Conservation (phyloP, 495 filamentous ascomycete species). For the Penicillium manginii region DNA sequence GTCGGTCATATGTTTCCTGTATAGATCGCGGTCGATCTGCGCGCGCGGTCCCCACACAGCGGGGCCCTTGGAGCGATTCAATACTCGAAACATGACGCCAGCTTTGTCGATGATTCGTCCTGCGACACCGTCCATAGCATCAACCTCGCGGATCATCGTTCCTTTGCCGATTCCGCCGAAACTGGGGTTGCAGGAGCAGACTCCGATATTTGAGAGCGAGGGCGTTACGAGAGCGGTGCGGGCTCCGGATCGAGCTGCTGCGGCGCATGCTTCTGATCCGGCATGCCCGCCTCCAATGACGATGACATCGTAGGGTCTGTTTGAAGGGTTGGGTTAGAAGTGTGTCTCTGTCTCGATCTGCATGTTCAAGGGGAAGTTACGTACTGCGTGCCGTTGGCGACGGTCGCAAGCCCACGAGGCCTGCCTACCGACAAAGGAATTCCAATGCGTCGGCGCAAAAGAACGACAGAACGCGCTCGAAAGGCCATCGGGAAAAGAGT, state of each 20-base stretch:
- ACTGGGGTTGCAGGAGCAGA: slow-evolving; percentile 96
- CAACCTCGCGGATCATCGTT: slow-evolving; percentile 92
- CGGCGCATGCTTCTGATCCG: slow-evolving; percentile 92
- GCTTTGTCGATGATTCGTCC: slow-evolving; percentile 92
- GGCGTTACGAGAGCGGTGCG: slow-evolving; percentile 89
- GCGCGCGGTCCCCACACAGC: slow-evolving; percentile 97
- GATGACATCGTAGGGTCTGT: slow-evolving; percentile 84
- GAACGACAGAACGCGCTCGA: slow-evolving; percentile 33
- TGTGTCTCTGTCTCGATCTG: no score
- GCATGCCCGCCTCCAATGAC: slow-evolving; percentile 97
- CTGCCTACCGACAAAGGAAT: slow-evolving; percentile 26
- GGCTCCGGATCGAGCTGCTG: slow-evolving; percentile 86
- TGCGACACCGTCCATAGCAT: slow-evolving; percentile 90
- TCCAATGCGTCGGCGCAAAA: slow-evolving; percentile 37
- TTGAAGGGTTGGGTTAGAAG: slow-evolving; percentile 7
- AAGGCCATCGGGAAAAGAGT: slow-evolving; percentile 38
- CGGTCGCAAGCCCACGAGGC: slow-evolving; percentile 49
- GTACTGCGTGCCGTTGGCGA: slow-evolving; percentile 49
- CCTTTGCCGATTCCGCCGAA: slow-evolving; percentile 99
- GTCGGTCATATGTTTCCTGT: slow-evolving; percentile 88
- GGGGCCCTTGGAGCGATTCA: slow-evolving; percentile 89
- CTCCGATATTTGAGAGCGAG: slow-evolving; percentile 83
- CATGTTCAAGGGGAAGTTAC: slow-evolving; percentile 9
- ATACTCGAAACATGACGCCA: slow-evolving; percentile 84
- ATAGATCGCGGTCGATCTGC: slow-evolving; percentile 92